Percentiles rank a stretch among this genome's conserved stretches.
phyloP scores from a whole-genome alignment of 306 rosid genomes.

The Lathyrus sativus region DNA sequence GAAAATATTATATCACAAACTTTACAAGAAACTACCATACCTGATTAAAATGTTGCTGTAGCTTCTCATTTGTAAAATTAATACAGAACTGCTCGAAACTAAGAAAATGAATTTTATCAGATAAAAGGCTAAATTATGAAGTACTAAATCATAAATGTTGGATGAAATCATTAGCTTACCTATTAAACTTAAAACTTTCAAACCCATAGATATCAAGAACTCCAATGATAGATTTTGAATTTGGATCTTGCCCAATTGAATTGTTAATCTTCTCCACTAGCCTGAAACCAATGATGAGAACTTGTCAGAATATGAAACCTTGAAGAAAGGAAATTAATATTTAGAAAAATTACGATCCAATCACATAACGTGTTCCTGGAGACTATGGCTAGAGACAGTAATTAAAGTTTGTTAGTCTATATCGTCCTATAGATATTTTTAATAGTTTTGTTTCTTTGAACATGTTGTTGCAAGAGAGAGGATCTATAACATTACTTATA shows the following conservation, averaged over 20 bases:
- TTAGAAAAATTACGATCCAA: slow-evolving; percentile 13
- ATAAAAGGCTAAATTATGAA: slow-evolving; percentile 31
- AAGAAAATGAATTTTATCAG: slow-evolving; percentile 42
- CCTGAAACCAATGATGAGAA: slow-evolving; percentile 53
- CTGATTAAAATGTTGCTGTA: slow-evolving; percentile 99
- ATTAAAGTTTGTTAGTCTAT: not conserved
- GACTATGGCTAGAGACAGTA: slow-evolving; percentile 18
- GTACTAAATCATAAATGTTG: slow-evolving; percentile 29
- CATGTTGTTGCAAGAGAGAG: slow-evolving; percentile 32
- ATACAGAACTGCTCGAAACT: slow-evolving; percentile 99
- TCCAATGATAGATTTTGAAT: slow-evolving; percentile 90
- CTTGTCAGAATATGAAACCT: slow-evolving; percentile 40
- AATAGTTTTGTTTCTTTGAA: slow-evolving; percentile 21
- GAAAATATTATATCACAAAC: slow-evolving; percentile 26
- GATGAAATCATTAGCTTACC: slow-evolving; percentile 55
- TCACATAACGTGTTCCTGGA: not conserved
- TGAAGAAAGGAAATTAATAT: slow-evolving; percentile 31
- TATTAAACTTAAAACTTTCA: slow-evolving; percentile 96
- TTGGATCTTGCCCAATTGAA: slow-evolving; percentile 98
- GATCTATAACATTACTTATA: slow-evolving; percentile 16
- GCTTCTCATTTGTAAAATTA: slow-evolving; percentile 96
- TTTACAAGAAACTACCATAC: slow-evolving; percentile 50
- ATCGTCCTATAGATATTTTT: slow-evolving; percentile 11
- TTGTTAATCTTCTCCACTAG: slow-evolving; percentile 92
- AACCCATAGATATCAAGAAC: slow-evolving; percentile 99